Evolutionary conservation across 305 asterid species (phyloP).

Genomic region (Fraxinus ornus): DNA sequence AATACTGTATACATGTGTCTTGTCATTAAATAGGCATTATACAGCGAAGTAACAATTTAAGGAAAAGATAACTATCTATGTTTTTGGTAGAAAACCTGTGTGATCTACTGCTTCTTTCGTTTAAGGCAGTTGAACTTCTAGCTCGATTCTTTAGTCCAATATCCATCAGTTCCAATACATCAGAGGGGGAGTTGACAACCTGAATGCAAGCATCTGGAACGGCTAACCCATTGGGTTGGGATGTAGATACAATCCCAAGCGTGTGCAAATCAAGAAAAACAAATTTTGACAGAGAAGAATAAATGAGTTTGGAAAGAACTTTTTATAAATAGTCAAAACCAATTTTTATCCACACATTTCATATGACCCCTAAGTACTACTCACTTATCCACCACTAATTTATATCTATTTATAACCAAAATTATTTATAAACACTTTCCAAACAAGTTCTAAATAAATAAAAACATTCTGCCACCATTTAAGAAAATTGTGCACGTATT

Average conservation of each 20-base stretch:
- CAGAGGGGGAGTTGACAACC: conserved; percentile 46
- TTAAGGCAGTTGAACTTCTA: conserved; percentile 65
- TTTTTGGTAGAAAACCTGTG: conserved; percentile 51
- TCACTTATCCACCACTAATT: neutral
- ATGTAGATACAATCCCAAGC: conserved; percentile 57
- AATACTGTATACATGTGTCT: conserved; percentile 40
- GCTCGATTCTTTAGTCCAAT: conserved; percentile 71
- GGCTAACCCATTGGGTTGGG: conserved; percentile 65
- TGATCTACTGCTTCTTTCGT: conserved; percentile 84
- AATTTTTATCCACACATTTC: neutral
- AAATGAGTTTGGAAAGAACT: neutral
- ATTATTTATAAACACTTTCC: neutral
- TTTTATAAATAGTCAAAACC: neutral
- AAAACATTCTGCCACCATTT: neutral
- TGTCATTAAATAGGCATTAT: conserved; percentile 1
- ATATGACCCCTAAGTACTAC: neutral
- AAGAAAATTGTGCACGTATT: neutral
- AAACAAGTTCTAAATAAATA: neutral
- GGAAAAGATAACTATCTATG: neutral
- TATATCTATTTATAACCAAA: neutral
- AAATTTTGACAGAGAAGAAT: conserved; percentile 4
- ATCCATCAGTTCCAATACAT: conserved; percentile 63
- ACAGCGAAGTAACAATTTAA: neutral
- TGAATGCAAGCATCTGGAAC: conserved; percentile 77
- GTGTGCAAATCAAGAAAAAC: conserved; percentile 66